A percentile compares a stretch with the other conserved stretches of the same genome.
Evolutionary conservation across 2,329 filamentous ascomycete species (phyloP).

Genomic region (Penicillium thymicola): DNA sequence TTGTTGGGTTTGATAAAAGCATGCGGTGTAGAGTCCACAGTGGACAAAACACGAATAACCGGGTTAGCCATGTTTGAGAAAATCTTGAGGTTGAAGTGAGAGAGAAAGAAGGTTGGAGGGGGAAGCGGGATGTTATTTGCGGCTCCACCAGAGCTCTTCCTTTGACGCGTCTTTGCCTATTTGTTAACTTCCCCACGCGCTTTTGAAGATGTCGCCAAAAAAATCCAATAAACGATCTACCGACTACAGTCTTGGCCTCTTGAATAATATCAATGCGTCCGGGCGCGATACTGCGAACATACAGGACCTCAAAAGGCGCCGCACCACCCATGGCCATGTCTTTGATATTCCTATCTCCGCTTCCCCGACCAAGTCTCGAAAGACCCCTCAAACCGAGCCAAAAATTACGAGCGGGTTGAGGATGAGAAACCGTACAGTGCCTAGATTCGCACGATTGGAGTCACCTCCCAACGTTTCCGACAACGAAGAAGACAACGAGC

Average conservation of each 20-base stretch:
- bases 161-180: not conserved
- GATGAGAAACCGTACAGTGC: not conserved
- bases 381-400: not conserved
- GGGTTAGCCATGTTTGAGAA: slow-evolving; percentile 20
- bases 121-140: slow-evolving; percentile 12
- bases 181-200: slow-evolving; percentile 1
- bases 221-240: slow-evolving; percentile 4
- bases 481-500: not conserved
- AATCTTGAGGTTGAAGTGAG: not conserved
- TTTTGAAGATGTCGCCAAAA: not conserved
- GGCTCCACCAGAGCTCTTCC: slow-evolving; percentile 8
- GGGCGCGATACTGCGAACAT: not conserved
- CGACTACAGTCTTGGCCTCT: slow-evolving; percentile 4
- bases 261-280: slow-evolving; percentile 1
- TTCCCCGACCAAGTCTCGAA: not conserved
- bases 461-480: not conserved
- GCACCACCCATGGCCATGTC: slow-evolving; percentile 2
- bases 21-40: slow-evolving; percentile 51
- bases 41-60: slow-evolving; percentile 38
- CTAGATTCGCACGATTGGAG: not conserved
- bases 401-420: not conserved
- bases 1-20: slow-evolving; percentile 69
- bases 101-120: slow-evolving; percentile 7
- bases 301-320: not conserved
- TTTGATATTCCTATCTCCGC: slow-evolving; percentile 11